Evolutionary conservation across 306 rosid species (phyloP).

Genomic region (Cucurbita argyrosperma): DNA sequence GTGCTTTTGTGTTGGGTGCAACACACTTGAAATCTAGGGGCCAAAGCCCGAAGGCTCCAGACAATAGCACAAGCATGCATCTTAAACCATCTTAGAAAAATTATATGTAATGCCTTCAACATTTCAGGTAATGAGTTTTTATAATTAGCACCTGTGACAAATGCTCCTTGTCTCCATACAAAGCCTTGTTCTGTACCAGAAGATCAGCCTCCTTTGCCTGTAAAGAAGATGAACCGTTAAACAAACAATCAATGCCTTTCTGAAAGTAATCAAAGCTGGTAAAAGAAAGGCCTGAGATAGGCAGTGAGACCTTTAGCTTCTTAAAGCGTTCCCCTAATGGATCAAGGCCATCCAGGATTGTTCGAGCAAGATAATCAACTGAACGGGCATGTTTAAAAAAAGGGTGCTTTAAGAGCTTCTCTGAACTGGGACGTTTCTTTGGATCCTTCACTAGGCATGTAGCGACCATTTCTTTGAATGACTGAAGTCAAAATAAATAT

Average conservation of each 20-base stretch:
- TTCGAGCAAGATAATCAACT: slow-evolving; percentile 34
- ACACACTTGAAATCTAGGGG: background rate
- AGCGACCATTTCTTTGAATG: slow-evolving; percentile 77
- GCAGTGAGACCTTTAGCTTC: slow-evolving; percentile 48
- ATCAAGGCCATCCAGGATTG: slow-evolving; percentile 67
- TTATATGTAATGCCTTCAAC: background rate
- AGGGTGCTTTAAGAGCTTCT: slow-evolving; percentile 64
- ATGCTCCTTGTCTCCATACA: slow-evolving; percentile 64
- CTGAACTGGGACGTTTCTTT: slow-evolving; percentile 77
- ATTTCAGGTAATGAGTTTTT: background rate
- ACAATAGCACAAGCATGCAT: background rate
- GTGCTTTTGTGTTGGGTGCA: background rate
- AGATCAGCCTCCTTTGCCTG: slow-evolving; percentile 78
- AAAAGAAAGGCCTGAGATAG: slow-evolving; percentile 6
- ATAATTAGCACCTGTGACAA: slow-evolving; percentile 48
- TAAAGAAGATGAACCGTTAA: slow-evolving; percentile 1
- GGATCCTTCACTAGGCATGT: slow-evolving; percentile 94
- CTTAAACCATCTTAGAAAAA: background rate
- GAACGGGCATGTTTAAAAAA: slow-evolving; percentile 61
- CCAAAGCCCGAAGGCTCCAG: background rate
- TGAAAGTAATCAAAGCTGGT: background rate
- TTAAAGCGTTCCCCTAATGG: slow-evolving; percentile 85
- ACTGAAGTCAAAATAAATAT: slow-evolving; percentile 21
- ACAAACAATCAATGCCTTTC: background rate
- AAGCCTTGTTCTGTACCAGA: slow-evolving; percentile 53